phyloP scores from a whole-genome alignment of 495 filamentous ascomycete genomes.

The Xylaria telfairii region DNA sequence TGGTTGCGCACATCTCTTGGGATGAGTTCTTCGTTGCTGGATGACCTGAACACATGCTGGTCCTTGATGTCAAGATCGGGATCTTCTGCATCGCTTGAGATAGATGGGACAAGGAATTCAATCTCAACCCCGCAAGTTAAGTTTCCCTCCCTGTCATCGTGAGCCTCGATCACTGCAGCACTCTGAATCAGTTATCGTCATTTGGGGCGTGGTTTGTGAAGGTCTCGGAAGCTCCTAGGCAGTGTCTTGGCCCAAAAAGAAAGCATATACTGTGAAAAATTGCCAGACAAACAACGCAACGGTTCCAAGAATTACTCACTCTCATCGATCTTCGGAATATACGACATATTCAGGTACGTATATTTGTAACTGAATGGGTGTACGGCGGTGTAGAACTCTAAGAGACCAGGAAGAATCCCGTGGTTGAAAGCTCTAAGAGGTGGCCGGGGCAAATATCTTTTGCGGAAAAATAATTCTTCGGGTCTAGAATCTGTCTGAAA shows the following conservation, averaged over 20 bases:
- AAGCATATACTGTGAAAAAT: too few relatives aligned
- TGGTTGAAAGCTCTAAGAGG: too few relatives aligned
- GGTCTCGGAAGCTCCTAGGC: too few relatives aligned
- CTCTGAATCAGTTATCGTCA: too few relatives aligned
- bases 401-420: not conserved
- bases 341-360: not conserved
- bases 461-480: too few relatives aligned
- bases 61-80: slow-evolving; percentile 22
- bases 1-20: not conserved
- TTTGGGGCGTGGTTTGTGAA: too few relatives aligned
- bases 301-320: too few relatives aligned
- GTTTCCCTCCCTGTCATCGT: slow-evolving; percentile 19
- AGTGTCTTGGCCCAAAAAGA: too few relatives aligned
- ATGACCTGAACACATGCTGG: not conserved
- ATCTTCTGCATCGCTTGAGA: not conserved
- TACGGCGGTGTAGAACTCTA: not conserved
- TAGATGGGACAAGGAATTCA: slow-evolving; percentile 30
- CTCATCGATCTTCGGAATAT: slow-evolving; percentile 25
- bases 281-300: too few relatives aligned
- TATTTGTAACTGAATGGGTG: not conserved
- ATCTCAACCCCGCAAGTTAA: slow-evolving; percentile 36
- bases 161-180: slow-evolving; percentile 31
- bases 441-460: not conserved
- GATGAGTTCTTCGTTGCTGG: not conserved
- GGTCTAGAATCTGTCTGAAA: not conserved